Evolutionary conservation across 306 rosid species (phyloP), one percentile per base, ranked within the genome.

Genomic region (Arachis stenosperma): DNA sequence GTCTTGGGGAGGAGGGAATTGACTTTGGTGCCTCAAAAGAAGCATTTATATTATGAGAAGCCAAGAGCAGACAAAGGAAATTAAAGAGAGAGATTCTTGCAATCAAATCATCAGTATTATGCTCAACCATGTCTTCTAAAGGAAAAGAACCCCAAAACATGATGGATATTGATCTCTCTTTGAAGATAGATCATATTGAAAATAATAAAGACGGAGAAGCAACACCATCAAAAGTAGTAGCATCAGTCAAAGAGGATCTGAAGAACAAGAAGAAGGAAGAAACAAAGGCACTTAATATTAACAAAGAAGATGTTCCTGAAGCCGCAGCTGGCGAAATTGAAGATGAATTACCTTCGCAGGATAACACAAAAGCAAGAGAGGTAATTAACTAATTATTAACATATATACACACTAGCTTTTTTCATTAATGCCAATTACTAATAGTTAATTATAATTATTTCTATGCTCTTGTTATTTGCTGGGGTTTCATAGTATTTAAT

Each of bases 21-120:
- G 98, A 93, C 98, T 93, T 89, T 82, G 88, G 96, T 89, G 93
- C 96, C 97, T 89, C 86, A 86, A 87, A 90, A 85, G 80, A 50
- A 65, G 88, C 84, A 82, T 82, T 62, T 75, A 77, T 68, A 79
- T 79, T 73, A 15, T 22, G 27, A 22, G 27, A 22, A 22, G 27
- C 5, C 2, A 68, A 63, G 61, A 71, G 68, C 78, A n/a, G 75
- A 74, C 75, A 75, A 75, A 75, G 8, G 27, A 61, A 22, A 22
- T 22, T 22, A 22, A 22, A 22, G 27, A 22, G 1, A 65, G 66
- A 61, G 70, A 72, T 65, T 86, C 78, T 81, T 17, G 5, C 2
- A 33, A 33, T 4, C 37, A 33, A 22, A 22, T 33, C 4, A 33
- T 33, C 37, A 33, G 13, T 66, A 63, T 8, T 68, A 58, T 67